These are phyloP conservation scores for Saxophila tyrrhenica DNA, from an alignment of 495 filamentous ascomycete species.

Conservation along the genomic window DNA sequence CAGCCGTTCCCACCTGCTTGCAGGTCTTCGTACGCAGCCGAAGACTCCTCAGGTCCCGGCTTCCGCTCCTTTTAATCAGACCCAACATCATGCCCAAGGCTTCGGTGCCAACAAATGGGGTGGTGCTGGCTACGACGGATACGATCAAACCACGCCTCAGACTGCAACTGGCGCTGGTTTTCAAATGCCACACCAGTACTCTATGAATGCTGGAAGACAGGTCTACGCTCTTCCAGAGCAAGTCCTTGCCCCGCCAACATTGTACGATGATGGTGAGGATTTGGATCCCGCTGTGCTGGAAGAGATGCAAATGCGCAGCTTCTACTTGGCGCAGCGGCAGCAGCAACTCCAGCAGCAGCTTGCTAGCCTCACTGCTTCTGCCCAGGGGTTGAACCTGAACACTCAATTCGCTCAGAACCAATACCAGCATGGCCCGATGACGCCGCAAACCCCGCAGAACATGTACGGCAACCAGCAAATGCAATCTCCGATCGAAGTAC, in stretches of 20 bases:
- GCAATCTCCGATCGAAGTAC: conserved; percentile 54
- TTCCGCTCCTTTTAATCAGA: conserved; percentile 48
- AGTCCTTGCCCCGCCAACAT: conserved; percentile 69
- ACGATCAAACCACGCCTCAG: conserved; percentile 44
- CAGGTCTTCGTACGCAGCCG: conserved; percentile 83
- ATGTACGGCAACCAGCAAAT: conserved; percentile 56
- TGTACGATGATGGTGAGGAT: conserved; percentile 54
- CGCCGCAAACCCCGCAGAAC: conserved; percentile 38
- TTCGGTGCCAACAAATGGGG: conserved; percentile 39
- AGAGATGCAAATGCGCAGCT: conserved; percentile 71
- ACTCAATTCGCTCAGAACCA: conserved; percentile 27
- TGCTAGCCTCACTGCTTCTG: conserved; percentile 25
- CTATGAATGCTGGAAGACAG: conserved; percentile 41
- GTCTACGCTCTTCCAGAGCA: conserved; percentile 68
- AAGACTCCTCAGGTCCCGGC: conserved; percentile 65
- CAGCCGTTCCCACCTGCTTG: conserved; percentile 87
- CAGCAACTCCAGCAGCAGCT: conserved; percentile 64
- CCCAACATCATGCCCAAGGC: conserved; percentile 38
- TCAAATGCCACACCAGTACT: conserved; percentile 29
- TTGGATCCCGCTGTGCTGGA: conserved; percentile 76
- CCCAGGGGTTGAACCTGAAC: conserved; percentile 55
- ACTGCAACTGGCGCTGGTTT: conserved; percentile 52
- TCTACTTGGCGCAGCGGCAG: conserved; percentile 79
- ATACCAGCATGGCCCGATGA: conserved; percentile 30
- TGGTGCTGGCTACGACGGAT: conserved; percentile 26